Evolutionary conservation across 352 stramenopile species (phyloP), one percentile per base, ranked within the genome.

Genomic region (Phytopythium kandeliae): DNA sequence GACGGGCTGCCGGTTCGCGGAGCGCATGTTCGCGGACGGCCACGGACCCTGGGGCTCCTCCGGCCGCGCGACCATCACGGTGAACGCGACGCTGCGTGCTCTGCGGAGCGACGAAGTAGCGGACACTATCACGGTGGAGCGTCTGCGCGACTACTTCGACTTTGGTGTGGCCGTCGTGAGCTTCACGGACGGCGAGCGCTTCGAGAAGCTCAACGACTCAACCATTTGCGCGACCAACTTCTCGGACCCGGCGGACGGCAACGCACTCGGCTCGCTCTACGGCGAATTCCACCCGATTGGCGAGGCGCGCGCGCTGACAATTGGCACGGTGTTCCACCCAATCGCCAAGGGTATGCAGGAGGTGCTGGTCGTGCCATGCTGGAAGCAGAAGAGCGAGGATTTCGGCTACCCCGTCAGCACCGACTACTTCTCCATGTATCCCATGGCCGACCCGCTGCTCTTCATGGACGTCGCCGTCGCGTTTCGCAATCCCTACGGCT

Each of bases 401-500:
- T 91, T 90, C 45, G 81, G 81, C 1, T 92, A 53, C 47, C 81
- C 78, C 2, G 81, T 92, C 35, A 89, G 77, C 55, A 65, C 74
- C 19, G 79, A 78, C 13, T 55, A 88, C 42, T 89, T 80, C 42
- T 67, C 67, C n/a, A 60, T 67, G 25, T 89, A 92, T 61, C 78
- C 77, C 12, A 89, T 90, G 75, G 56, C 65, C 34, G 76, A 89
- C n/a, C 67, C 83, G 24, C 54, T 92, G 54, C 62, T 92, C 30
- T 61, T 60, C 55, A 61, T 92, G 33, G 63, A 92, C 43, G 81
- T 68, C 9, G 57, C 56, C 11, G 72, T 92, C 37, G 62, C 72
- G 12, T 96, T 96, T 51, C 55, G 59, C 12, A 96, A 96, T 52
- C 71, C 81, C 21, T 92, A 93, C 48, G 85, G 85, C 12, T 96